Conservation (phyloP, 129 eudicot species). For the Sambucus nigra region DNA sequence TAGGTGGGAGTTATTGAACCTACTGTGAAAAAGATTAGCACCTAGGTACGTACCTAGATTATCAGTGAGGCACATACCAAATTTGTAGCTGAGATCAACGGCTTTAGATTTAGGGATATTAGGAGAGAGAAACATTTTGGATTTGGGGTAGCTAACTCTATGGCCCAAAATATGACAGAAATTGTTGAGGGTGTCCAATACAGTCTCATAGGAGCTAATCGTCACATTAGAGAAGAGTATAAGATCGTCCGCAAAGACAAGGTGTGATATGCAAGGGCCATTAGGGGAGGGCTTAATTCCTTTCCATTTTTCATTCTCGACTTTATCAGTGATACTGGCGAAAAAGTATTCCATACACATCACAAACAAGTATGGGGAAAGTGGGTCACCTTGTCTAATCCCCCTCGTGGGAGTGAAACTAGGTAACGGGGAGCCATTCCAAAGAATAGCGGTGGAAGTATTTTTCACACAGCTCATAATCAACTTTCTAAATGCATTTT, state of each 20-base stretch:
- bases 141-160: neutral
- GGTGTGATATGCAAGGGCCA: neutral
- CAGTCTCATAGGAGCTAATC: neutral
- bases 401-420: neutral
- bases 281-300: neutral
- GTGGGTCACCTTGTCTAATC: neutral
- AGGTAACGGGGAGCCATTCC: neutral
- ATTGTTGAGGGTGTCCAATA: neutral
- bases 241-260: constrained; percentile 3
- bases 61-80: neutral
- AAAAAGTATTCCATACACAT: neutral
- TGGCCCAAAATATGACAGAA: neutral
- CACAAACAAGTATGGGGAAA: neutral
- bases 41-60: neutral
- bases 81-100: neutral
- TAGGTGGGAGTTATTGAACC: no score
- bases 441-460: neutral
- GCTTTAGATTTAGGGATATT: no score
- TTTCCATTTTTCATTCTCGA: neutral
- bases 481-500: neutral
- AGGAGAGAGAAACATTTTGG: neutral
- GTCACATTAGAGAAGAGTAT: neutral
- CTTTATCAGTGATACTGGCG: neutral
- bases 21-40: neutral
- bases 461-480: neutral